Conservation (phyloP, 1,284 basidiomycete genomes). For the Amylostereum areolatum region DNA sequence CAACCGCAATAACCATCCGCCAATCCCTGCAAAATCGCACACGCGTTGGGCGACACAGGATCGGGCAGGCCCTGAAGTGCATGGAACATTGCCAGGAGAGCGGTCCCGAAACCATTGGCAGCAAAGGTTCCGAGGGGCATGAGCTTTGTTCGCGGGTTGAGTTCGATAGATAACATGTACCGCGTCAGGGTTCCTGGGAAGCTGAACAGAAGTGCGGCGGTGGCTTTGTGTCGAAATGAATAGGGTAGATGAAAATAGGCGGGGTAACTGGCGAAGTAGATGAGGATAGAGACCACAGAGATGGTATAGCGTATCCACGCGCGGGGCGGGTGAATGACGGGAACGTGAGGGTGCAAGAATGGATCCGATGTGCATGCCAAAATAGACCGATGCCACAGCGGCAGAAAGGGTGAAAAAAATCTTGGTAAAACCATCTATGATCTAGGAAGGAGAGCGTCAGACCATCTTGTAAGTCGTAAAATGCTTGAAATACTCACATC, state of each 20-base stretch:
- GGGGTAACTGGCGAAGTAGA: slow-evolving; percentile 65
- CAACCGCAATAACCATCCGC: slow-evolving; percentile 94
- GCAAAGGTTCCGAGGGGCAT: slow-evolving; percentile 86
- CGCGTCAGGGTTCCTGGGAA: slow-evolving; percentile 87
- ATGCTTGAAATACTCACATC: slow-evolving; percentile 50
- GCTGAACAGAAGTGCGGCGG: slow-evolving; percentile 85
- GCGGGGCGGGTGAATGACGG: slow-evolving; percentile 32
- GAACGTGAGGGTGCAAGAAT: slow-evolving; percentile 35
- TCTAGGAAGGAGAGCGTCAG: slow-evolving; percentile 35
- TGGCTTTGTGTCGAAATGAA: slow-evolving; percentile 73
- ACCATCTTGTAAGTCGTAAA: too few relatives aligned
- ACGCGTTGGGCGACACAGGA: slow-evolving; percentile 46
- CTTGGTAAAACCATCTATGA: slow-evolving; percentile 81
- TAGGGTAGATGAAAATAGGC: slow-evolving; percentile 72
- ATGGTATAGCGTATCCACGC: slow-evolving; percentile 37
- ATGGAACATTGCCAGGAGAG: slow-evolving; percentile 66
- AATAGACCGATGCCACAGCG: slow-evolving; percentile 57
- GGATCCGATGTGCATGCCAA: slow-evolving; percentile 52
- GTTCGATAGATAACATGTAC: slow-evolving; percentile 67
- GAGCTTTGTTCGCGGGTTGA: slow-evolving; percentile 61
- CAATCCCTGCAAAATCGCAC: slow-evolving; percentile 74
- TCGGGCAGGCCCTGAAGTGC: slow-evolving; percentile 56
- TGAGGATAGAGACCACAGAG: slow-evolving; percentile 43
- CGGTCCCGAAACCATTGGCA: slow-evolving; percentile 82
- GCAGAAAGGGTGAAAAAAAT: slow-evolving; percentile 75